phyloP scores from a whole-genome alignment of 2,329 filamentous ascomycete species.

The Aspergillus udagawae region DNA sequence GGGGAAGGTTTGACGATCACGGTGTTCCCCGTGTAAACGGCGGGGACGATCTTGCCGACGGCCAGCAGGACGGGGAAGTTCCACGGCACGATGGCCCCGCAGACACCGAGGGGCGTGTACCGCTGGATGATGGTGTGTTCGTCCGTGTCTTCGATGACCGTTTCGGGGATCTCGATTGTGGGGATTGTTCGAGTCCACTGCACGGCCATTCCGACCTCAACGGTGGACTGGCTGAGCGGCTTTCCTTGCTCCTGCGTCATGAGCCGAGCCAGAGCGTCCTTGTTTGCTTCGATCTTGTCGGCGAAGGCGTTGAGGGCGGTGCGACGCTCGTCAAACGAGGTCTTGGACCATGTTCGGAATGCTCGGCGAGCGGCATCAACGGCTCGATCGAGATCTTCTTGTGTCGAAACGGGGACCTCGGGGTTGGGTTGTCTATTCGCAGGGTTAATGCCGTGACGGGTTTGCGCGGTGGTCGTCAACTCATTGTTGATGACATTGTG shows the following conservation, averaged over 20 bases:
- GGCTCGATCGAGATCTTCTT: constrained; percentile 49
- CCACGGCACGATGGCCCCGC: constrained; percentile 58
- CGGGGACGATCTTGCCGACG: constrained; percentile 49
- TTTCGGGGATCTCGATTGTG: constrained; percentile 40
- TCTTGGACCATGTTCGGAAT: constrained; percentile 45
- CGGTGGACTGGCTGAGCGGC: constrained; percentile 25
- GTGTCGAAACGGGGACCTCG: constrained; percentile 48
- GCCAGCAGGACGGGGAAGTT: constrained; percentile 48
- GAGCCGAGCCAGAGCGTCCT: constrained; percentile 34
- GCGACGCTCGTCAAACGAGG: constrained; percentile 30
- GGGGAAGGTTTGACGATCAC: constrained; percentile 54
- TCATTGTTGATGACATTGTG: constrained; percentile 52
- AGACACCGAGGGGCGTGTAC: constrained; percentile 38
- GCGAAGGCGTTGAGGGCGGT: constrained; percentile 30
- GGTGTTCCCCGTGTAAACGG: constrained; percentile 51
- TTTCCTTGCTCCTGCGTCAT: constrained; percentile 44
- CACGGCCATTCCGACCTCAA: constrained; percentile 25
- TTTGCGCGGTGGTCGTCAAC: constrained; percentile 41
- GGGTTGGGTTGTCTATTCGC: constrained; percentile 48
- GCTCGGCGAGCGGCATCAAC: constrained; percentile 47
- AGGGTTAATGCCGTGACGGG: constrained; percentile 50
- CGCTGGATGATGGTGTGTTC: constrained; percentile 30
- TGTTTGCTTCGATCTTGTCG: constrained; percentile 31
- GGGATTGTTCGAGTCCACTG: constrained; percentile 19
- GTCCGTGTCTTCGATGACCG: constrained; percentile 47